A percentile compares a stretch with the other conserved stretches of the same genome.
Evolutionary conservation across 768 basidiomycete genomes (phyloP).

Genomic region (Podaxis carcinomalis): DNA sequence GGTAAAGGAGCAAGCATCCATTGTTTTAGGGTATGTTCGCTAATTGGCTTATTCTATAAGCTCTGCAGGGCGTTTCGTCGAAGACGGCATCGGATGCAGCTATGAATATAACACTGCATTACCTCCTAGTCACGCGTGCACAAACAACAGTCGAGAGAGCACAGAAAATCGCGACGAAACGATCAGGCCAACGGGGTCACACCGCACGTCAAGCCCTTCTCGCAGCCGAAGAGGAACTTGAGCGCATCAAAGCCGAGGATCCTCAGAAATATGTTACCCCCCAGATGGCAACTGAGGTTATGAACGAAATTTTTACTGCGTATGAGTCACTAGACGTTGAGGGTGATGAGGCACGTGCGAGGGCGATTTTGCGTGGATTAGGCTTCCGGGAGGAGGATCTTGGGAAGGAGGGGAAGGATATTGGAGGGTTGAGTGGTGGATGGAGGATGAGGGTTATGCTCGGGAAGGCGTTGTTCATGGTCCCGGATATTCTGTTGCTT

Average conservation of each 20-base stretch:
- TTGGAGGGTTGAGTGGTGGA: conserved; percentile 53
- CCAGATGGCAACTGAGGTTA: conserved; percentile 20
- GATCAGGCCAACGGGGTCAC: conserved; percentile 54
- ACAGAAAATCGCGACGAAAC: conserved; percentile 43
- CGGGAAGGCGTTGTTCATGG: conserved; percentile 53
- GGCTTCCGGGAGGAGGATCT: conserved; percentile 45
- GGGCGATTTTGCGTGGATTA: conserved; percentile 50
- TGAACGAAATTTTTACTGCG: conserved; percentile 23
- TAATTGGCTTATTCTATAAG: conserved; percentile 9
- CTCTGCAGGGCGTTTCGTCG: conserved; percentile 19
- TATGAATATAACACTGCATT: conserved; percentile 21
- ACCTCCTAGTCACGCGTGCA: conserved; percentile 20
- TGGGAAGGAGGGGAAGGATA: conserved; percentile 28
- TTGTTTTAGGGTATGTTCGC: no score
- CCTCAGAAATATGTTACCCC: conserved; percentile 25
- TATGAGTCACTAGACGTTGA: conserved; percentile 31
- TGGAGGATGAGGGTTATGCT: conserved; percentile 61
- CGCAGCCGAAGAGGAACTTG: conserved; percentile 37
- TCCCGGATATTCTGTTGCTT: conserved; percentile 52
- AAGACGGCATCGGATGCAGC: conserved; percentile 17
- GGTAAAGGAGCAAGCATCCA: conserved; percentile 13
- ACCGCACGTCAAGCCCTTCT: conserved; percentile 51
- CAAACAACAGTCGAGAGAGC: conserved; percentile 27
- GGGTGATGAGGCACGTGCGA: conserved; percentile 43
- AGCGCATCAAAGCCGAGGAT: conserved; percentile 23